Evolutionary conservation across 139 green algal species (phyloP).

Genomic region (Chlorella ohadii): DNA sequence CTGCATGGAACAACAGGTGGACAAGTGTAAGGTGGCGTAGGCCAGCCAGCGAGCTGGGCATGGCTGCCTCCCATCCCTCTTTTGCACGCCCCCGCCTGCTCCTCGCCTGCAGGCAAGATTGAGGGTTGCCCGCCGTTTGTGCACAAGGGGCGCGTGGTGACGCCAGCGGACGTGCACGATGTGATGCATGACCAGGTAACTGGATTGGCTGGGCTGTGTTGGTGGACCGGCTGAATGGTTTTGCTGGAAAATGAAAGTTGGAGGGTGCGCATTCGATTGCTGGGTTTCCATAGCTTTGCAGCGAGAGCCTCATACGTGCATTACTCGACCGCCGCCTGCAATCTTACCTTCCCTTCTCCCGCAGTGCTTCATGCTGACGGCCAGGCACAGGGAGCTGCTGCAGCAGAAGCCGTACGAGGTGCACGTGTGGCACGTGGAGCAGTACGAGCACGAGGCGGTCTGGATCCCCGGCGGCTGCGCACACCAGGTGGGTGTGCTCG

Average conservation of each 20-base stretch:
- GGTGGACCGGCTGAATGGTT: too few species aligned
- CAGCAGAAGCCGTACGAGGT: slow-evolving; percentile 44
- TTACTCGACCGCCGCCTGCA: too few species aligned
- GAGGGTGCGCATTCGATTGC: too few species aligned
- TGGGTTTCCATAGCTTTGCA: too few species aligned
- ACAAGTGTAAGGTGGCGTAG: too few species aligned
- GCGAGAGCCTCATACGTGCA: too few species aligned
- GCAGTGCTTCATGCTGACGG: slow-evolving; percentile 63
- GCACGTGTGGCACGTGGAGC: slow-evolving; percentile 67
- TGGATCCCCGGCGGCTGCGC: slow-evolving; percentile 90
- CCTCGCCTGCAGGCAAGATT: slow-evolving; percentile 7
- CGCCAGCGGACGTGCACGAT: not conserved
- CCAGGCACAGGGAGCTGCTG: slow-evolving; percentile 45
- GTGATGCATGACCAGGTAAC: slow-evolving; percentile 34
- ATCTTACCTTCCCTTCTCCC: not conserved
- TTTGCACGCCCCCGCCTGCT: too few species aligned
- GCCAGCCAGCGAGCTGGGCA: too few species aligned
- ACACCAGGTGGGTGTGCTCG: slow-evolving; percentile 93
- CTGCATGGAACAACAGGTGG: too few species aligned
- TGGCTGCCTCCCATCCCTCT: too few species aligned
- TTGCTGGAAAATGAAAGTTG: too few species aligned
- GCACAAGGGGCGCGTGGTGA: slow-evolving; percentile 31
- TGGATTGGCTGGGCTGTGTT: not conserved
- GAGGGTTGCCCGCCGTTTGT: slow-evolving; percentile 47
- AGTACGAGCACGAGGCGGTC: slow-evolving; percentile 84